phyloP scores from a whole-genome alignment of 805 yeast species.

The Candida manassasensis region DNA sequence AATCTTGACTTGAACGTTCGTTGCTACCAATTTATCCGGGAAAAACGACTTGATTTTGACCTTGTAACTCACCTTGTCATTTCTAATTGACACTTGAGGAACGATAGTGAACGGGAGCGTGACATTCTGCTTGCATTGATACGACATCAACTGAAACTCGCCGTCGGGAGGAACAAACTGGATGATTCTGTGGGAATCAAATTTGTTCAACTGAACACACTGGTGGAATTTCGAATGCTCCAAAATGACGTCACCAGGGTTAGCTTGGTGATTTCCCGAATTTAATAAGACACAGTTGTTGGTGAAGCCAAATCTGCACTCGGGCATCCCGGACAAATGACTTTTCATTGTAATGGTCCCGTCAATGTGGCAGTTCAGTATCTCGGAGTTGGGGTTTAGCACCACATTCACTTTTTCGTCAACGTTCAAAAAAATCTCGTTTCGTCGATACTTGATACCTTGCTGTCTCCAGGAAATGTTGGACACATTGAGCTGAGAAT shows the following conservation, averaged over 20 bases:
- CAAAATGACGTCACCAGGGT: slow-evolving; percentile 49
- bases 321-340: slow-evolving; percentile 76
- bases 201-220: slow-evolving; percentile 70
- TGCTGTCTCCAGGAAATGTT: slow-evolving; percentile 62
- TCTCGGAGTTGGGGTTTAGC: slow-evolving; percentile 58
- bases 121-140: slow-evolving; percentile 45
- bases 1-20: slow-evolving; percentile 56
- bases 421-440: slow-evolving; percentile 74
- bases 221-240: slow-evolving; percentile 85
- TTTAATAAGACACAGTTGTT: slow-evolving; percentile 37
- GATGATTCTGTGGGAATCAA: slow-evolving; percentile 60
- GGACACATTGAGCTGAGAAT: neutral
- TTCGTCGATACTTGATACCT: slow-evolving; percentile 73
- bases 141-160: slow-evolving; percentile 75
- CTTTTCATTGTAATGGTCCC: slow-evolving; percentile 71
- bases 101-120: slow-evolving; percentile 66
- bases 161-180: slow-evolving; percentile 87
- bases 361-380: slow-evolving; percentile 66
- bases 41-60: slow-evolving; percentile 61
- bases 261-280: slow-evolving; percentile 25
- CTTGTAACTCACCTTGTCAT: slow-evolving; percentile 47
- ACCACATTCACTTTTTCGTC: slow-evolving; percentile 70
- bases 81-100: slow-evolving; percentile 48
- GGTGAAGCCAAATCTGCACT: slow-evolving; percentile 74
- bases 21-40: slow-evolving; percentile 54